Percentiles rank a stretch among this genome's conserved stretches.
phyloP scores from a whole-genome alignment of 2,329 filamentous ascomycete species.

The Epichloe sp. region DNA sequence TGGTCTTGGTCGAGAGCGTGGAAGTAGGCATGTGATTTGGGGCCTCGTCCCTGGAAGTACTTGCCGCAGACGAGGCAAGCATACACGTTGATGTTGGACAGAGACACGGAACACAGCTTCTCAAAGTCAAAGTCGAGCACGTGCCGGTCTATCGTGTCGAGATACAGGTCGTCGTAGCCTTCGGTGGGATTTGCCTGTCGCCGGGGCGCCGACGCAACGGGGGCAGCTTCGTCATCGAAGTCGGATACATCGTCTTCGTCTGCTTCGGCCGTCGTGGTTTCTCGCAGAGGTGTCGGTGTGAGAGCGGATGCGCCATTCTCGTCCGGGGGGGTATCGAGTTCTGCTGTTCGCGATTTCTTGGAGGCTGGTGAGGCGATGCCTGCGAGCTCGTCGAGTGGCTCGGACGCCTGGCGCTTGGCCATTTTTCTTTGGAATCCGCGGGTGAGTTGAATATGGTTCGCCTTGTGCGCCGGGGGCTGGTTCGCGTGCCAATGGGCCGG shows the following conservation, averaged over 20 bases:
- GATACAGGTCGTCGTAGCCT: conserved; percentile 90
- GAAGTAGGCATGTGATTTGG: conserved; percentile 93
- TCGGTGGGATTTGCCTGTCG: conserved; percentile 69
- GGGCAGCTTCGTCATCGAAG: conserved; percentile 28
- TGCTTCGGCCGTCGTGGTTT: conserved; percentile 10
- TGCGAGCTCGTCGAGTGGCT: conserved; percentile 44
- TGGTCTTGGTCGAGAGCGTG: conserved; percentile 91
- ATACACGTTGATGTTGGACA: conserved; percentile 98
- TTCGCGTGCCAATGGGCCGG: no score
- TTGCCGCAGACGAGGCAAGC: conserved; percentile 95
- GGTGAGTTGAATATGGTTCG: no score
- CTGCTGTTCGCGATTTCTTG: conserved; percentile 42
- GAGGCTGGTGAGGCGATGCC: conserved; percentile 44
- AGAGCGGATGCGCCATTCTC: conserved; percentile 20
- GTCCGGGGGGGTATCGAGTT: conserved; percentile 24
- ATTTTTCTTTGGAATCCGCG: conserved; percentile 5
- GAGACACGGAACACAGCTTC: conserved; percentile 88
- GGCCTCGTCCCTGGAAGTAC: conserved; percentile 89
- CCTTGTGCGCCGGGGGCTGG: no score
- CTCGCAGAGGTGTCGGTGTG: conserved; percentile 8
- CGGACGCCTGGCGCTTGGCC: conserved; percentile 46
- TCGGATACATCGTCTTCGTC: conserved; percentile 20
- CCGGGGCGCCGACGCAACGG: conserved; percentile 30
- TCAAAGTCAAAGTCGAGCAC: conserved; percentile 98
- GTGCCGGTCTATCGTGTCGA: conserved; percentile 89